Evolutionary conservation across 148 eudicot genomes (phyloP).

Genomic region (Arctostaphylos glauca): DNA sequence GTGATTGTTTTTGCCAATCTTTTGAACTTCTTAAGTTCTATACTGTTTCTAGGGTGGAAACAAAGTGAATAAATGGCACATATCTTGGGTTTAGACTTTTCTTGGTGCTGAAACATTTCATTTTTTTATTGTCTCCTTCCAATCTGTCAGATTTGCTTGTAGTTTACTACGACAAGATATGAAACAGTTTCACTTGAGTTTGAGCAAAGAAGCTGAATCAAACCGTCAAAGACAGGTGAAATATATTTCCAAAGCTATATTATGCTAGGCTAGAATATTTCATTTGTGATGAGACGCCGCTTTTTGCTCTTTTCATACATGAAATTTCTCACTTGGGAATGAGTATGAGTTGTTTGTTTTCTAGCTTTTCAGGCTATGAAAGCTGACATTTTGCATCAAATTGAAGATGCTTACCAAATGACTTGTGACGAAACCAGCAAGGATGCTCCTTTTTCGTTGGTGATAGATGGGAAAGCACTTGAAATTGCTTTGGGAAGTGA

Average conservation of each 20-base stretch:
- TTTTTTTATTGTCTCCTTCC: neutral
- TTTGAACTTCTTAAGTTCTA: neutral
- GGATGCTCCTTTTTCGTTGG: conserved; percentile 37
- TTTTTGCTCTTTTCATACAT: too few species aligned
- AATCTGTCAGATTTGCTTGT: conserved; percentile 36
- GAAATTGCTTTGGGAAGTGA: conserved; percentile 31
- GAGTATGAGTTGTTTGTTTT: conserved; percentile 12
- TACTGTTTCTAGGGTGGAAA: neutral
- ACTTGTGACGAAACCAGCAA: conserved; percentile 23
- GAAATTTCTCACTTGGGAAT: neutral
- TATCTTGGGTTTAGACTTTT: neutral
- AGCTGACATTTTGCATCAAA: conserved; percentile 35
- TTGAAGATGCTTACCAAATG: conserved; percentile 27
- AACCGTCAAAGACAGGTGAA: conserved; percentile 32
- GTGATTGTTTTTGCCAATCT: neutral
- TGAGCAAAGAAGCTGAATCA: conserved; percentile 28
- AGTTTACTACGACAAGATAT: conserved; percentile 47
- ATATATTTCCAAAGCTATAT: neutral
- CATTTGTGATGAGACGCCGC: too few species aligned
- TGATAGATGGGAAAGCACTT: conserved; percentile 46
- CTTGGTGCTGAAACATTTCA: neutral
- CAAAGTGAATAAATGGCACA: neutral
- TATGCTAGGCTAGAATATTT: too few species aligned
- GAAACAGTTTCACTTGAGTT: conserved; percentile 36
- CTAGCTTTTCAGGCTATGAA: conserved; percentile 43